phyloP scores from a whole-genome alignment of 2,329 filamentous ascomycete genomes.

The Fusarium xyrophilum region DNA sequence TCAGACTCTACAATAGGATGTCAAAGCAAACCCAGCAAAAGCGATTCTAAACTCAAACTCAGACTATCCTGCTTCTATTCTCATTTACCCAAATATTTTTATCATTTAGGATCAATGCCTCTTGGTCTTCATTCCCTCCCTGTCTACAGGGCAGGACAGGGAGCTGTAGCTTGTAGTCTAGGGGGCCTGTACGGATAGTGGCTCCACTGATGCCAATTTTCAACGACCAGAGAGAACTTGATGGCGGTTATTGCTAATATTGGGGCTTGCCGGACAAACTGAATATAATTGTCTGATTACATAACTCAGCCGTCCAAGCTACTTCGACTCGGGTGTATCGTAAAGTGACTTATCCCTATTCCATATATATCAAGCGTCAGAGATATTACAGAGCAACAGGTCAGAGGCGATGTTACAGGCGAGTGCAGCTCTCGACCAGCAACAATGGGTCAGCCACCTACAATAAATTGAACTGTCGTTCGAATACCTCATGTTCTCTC shows the following conservation, averaged over 20 bases:
- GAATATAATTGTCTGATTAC: not conserved
- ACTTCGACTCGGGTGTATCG: not conserved
- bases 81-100: not conserved
- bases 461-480: not conserved
- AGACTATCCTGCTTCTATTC: not conserved
- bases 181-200: not conserved
- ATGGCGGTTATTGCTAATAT: not conserved
- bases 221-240: not conserved
- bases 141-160: constrained; percentile 2
- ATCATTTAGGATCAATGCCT: not conserved
- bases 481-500: not conserved
- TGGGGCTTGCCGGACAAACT: not conserved
- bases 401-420: not conserved
- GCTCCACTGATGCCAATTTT: constrained; percentile 14
- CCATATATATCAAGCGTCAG: not conserved
- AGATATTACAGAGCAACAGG: not conserved
- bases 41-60: not conserved
- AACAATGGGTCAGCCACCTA: not conserved
- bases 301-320: not conserved
- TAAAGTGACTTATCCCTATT: not conserved
- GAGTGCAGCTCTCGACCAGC: not conserved
- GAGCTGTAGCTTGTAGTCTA: not conserved
- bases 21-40: not conserved
- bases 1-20: not conserved
- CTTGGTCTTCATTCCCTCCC: not conserved